Evolutionary conservation across 1,284 basidiomycete species (phyloP), one percentile per base, ranked within the genome.

Genomic region (Boletellus deceptivus): DNA sequence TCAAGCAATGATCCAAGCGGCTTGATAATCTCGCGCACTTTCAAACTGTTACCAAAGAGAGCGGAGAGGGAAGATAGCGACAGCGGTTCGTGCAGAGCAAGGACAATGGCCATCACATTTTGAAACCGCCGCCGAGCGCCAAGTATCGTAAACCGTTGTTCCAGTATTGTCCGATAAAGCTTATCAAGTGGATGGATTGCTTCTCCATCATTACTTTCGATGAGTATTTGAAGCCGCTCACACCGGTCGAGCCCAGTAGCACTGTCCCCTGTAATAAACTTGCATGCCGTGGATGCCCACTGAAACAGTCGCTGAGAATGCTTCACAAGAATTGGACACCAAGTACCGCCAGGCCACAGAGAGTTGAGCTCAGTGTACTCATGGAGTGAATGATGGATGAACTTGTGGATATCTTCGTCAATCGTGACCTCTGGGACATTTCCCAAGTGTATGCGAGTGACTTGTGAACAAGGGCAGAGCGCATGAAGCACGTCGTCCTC

Each of bases 271-370:
- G 18, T 13, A 9, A 53, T 53, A 25, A 45, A 53, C n/a, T 13
- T 47, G 41, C 52, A 53, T 3, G 52, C 54, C 1, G 52, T 50
- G 18, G 22, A 37, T 2, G 52, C 52, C 54, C 54, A 55, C 25
- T 55, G 54, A 6, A 55, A 55, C 9, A 48, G 31, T 10, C 8
- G 25, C 13, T 55, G 39, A 3, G 45, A 37, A 22, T 8, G 36
- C 2, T 34, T 5, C 7, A 53, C 49, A 2, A 56, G 49, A 0
- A 44, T 38, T 10, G 4, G 34, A 37, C 54, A 55, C 54, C 53
- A 55, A 4, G 43, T 16, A n/a, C 38, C 13, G 13, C 31, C 16
- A 0, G 45, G 45, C 42, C 25, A 42, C 14, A 36, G 8, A 8
- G 16, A 35, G 6, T 35, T 7, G 8, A 35, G 34, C 7, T 17